A percentile compares a stretch with the other conserved stretches of the same genome.
phyloP scores from a whole-genome alignment of 1,284 basidiomycete species.

The Athelia psychrophila region DNA sequence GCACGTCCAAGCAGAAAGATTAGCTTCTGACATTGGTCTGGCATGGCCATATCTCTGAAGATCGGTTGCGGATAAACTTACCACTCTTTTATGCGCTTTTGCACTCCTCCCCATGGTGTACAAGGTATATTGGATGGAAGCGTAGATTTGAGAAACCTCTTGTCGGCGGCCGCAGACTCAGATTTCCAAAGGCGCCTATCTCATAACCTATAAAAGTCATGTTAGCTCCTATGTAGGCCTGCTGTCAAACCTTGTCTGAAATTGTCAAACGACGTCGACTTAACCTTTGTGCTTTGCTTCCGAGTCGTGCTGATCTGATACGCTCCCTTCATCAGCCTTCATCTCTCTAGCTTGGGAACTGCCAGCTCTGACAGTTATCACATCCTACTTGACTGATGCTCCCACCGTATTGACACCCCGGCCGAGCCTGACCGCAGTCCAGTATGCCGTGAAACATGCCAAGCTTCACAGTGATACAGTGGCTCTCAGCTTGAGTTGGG shows the following conservation, averaged over 20 bases:
- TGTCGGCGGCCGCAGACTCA: background rate
- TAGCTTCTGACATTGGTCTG: background rate
- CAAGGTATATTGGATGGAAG: background rate
- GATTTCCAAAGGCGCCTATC: background rate
- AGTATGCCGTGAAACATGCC: too few relatives aligned
- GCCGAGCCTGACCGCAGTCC: too few relatives aligned
- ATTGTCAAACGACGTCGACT: background rate
- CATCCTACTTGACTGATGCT: too few relatives aligned
- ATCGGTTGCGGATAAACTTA: conserved; percentile 17
- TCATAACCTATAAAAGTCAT: background rate
- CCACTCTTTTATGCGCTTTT: conserved; percentile 45
- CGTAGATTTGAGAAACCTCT: background rate
- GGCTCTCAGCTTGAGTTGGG: too few relatives aligned
- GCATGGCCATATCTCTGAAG: too few relatives aligned
- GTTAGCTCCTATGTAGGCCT: background rate
- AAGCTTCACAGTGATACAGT: too few relatives aligned
- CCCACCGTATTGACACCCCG: too few relatives aligned
- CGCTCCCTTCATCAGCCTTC: too few relatives aligned
- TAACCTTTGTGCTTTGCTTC: background rate
- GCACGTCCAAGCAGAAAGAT: background rate
- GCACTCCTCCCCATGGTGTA: conserved; percentile 45
- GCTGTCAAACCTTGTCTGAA: background rate
- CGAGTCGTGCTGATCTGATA: too few relatives aligned
- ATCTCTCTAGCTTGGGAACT: too few relatives aligned
- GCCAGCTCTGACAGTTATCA: too few relatives aligned